Evolutionary conservation across 2,329 filamentous ascomycete genomes (phyloP).

Genomic region (Neofusicoccum laricinum): DNA sequence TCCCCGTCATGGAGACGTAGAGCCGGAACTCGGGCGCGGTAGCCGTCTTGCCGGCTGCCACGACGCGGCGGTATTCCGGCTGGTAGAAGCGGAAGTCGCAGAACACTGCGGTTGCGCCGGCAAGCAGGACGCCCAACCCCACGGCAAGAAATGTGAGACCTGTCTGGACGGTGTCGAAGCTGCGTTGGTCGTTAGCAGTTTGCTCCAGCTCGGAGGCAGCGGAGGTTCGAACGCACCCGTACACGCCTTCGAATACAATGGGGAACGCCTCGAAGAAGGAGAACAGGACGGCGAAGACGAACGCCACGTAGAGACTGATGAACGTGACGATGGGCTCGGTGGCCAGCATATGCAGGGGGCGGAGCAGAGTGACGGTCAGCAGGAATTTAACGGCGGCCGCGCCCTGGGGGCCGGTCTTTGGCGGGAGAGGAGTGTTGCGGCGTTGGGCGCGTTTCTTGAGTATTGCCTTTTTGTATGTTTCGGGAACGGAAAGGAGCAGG

Average conservation of each 20-base stretch:
- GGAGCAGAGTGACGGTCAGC: conserved; percentile 43
- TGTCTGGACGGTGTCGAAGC: conserved; percentile 16
- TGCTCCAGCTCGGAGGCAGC: too few relatives aligned
- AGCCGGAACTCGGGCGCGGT: conserved; percentile 32
- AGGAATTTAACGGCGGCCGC: conserved; percentile 24
- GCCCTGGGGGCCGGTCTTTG: conserved; percentile 2
- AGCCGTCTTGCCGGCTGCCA: conserved; percentile 17
- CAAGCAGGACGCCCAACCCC: conserved; percentile 20
- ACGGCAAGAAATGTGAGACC: conserved; percentile 25
- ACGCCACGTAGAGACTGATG: conserved; percentile 23
- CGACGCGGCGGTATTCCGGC: conserved; percentile 18
- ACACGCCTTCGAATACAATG: conserved; percentile 22
- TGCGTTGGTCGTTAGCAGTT: conserved; percentile 12
- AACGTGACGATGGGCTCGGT: conserved; percentile 26
- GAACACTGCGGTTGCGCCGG: conserved; percentile 21
- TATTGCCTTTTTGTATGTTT: conserved; percentile 53
- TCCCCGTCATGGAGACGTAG: conserved; percentile 33
- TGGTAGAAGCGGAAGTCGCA: conserved; percentile 31
- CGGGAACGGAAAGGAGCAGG: conserved; percentile 34
- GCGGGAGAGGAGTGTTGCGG: conserved; percentile 12
- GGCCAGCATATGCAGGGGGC: conserved; percentile 46
- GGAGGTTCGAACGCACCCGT: conserved; percentile 22
- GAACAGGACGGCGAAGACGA: conserved; percentile 27
- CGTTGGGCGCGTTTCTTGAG: conserved; percentile 35
- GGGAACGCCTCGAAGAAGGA: conserved; percentile 27